Base-by-base conservation (phyloP, 352 stramenopile species). In the Phytophthora uliginosa region DNA sequence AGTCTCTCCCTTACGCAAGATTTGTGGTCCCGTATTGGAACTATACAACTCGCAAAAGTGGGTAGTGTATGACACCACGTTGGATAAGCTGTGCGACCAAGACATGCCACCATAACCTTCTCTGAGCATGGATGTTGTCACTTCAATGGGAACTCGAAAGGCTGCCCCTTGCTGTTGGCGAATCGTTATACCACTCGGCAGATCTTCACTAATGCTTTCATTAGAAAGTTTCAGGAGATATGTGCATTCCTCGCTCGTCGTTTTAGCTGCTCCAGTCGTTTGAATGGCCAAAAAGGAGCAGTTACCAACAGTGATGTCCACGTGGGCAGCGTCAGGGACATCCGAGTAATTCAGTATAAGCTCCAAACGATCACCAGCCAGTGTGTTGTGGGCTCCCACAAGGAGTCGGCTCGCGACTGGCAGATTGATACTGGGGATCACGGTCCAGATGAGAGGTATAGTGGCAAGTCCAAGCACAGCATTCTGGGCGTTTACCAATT, bases 11-110 rank as follows among this genome's bases (percentile, higher is more conserved):
- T 76, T 63, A n/a, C 24, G 62, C 17, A 72, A n/a, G n/a, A 72
- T 34, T 1, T 67, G 50, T 24, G 50, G 28, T 7, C 40, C 56
- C 24, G 13, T 22, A 38, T 59, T 63, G 7, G 26, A 17, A 10
- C n/a, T n/a, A 2, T 8, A 45, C 28, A 72, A 20, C 33, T 57
- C 55, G 40, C 69, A 76, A 67, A 76, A 76, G 8, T 72, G 12
- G 24, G 66, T 36, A 24, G 59, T 18, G 24, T 71, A 76, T 13
- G 63, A 63, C 7, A 66, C 13, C 9, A 66, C 3, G 4, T 15
- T 59, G 17, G 55, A 66, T 20, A 52, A 60, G 51, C 34, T 59
- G 7, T 59, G 12, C 33, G 33, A 45, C 69, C 69, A 63, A 24
- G 31, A 22, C 24, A 18, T 56, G 0, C 17, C 47, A 59, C 22